A percentile compares a stretch with the other conserved stretches of the same genome.
These are phyloP conservation scores for Lomentospora prolificans DNA, from an alignment of 2,329 filamentous ascomycete species.

Conservation along the genomic window DNA sequence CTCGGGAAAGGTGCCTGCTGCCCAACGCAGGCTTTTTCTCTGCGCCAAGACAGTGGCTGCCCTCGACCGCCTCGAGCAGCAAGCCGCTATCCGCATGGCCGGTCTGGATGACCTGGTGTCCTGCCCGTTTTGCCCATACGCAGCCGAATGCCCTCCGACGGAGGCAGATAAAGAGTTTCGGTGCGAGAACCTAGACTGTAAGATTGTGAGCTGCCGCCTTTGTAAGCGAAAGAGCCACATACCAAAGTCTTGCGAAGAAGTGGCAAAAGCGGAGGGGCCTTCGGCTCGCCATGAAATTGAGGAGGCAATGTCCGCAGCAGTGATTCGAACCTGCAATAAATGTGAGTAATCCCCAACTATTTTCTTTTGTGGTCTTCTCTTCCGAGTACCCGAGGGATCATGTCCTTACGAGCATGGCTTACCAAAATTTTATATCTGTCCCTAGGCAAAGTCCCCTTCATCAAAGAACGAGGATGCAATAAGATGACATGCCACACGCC, in stretches of 20 bases:
- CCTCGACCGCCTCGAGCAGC: constrained; percentile 62
- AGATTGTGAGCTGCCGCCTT: constrained; percentile 53
- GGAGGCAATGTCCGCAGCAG: constrained; percentile 72
- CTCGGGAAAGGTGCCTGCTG: constrained; percentile 44
- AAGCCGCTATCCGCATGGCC: constrained; percentile 58
- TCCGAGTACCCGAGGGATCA: too few species aligned
- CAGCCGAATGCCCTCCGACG: constrained; percentile 59
- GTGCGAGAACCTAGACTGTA: constrained; percentile 59
- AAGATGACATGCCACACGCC: constrained; percentile 64
- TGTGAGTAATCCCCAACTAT: constrained; percentile 25
- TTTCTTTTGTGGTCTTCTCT: constrained; percentile 10
- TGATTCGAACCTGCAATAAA: constrained; percentile 67
- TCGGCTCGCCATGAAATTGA: constrained; percentile 60
- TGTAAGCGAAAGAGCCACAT: constrained; percentile 63
- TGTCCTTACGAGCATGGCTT: neutral
- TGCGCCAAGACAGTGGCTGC: constrained; percentile 47
- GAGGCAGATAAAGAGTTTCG: constrained; percentile 63
- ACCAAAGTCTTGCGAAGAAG: constrained; percentile 62
- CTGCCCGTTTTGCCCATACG: constrained; percentile 77
- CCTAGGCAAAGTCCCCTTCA: constrained; percentile 55
- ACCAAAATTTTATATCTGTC: constrained; percentile 16
- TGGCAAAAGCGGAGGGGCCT: constrained; percentile 47
- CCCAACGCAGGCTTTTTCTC: constrained; percentile 47
- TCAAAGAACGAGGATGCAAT: constrained; percentile 75
- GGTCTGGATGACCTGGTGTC: constrained; percentile 61